Conservation (phyloP, 139 green algal genomes). For the Klebsormidium nitens region DNA sequence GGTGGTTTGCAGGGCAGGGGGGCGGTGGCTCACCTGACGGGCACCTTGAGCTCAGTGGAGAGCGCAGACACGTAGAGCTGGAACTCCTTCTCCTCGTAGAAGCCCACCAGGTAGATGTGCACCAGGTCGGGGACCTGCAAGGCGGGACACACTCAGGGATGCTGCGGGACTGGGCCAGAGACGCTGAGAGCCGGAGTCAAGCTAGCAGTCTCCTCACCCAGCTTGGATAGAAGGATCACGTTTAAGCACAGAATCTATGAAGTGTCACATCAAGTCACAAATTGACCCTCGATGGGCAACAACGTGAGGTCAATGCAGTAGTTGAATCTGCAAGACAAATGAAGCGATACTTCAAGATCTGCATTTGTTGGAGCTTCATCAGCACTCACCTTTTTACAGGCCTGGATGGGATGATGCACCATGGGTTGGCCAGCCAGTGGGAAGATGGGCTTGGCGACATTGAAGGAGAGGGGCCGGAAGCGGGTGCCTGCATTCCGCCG, state of each 20-base stretch:
- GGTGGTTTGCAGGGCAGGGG: neutral
- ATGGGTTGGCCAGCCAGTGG: conserved; percentile 45
- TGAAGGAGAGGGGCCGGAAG: conserved; percentile 48
- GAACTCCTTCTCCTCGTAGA: conserved; percentile 51
- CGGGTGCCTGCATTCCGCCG: conserved; percentile 35
- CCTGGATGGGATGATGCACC: conserved; percentile 41
- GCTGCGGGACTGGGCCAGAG: too few species aligned
- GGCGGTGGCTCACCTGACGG: conserved; percentile 25
- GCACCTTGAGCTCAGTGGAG: conserved; percentile 38
- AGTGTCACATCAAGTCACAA: too few species aligned
- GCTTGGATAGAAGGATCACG: too few species aligned
- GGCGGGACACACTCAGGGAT: too few species aligned
- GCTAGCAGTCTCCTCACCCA: too few species aligned
- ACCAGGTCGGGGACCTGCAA: conserved; percentile 39
- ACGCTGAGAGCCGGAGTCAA: too few species aligned
- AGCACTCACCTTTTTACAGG: conserved; percentile 41
- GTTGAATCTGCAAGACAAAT: too few species aligned
- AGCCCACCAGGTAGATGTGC: conserved; percentile 40
- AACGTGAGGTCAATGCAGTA: too few species aligned
- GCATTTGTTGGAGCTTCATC: too few species aligned
- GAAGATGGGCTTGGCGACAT: conserved; percentile 46
- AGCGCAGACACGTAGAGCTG: conserved; percentile 34
- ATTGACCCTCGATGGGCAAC: too few species aligned
- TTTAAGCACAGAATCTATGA: too few species aligned
- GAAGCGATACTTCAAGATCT: too few species aligned